Evolutionary conservation across 1,284 basidiomycete genomes (phyloP), one percentile per base, ranked within the genome.

Genomic region (Microbotryum violaceum): DNA sequence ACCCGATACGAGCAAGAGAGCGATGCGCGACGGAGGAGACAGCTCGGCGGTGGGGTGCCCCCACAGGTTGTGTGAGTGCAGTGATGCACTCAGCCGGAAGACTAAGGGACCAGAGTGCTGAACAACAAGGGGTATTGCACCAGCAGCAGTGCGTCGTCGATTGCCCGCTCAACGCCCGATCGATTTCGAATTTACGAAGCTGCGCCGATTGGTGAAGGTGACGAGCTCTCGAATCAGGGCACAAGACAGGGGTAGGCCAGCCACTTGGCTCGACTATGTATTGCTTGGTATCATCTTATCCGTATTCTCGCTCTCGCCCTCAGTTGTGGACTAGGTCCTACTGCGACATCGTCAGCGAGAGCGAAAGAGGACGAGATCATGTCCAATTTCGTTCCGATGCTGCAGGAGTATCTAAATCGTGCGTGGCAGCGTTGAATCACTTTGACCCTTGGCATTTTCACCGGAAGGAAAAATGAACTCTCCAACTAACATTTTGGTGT

Each of bases 331-430:
- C 37, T 18, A 16, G 14, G 37, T 42, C 37, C 12, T 14, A 42
- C 12, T 42, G 18, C 37, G 37, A 42, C 37, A 42, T 42, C 37
- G 37, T 42, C 37, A 14, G 16, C 37, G 37, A 42, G 18, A 2
- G 16, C 37, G 37, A 42, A 42, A 10, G 61, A 56, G 12, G 61
- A 58, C 45, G 67, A 65, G 14, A 55, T 66, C 55, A 71, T 70
- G 64, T 57, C 57, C 23, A 66, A 65, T 56, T 71, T 71, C 53
- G 69, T 68, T 6, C 64, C 68, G 3, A 68, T 71, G 69, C 63
- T 71, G 31, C 55, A 70, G 21, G 70, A 72, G 53, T 72, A 70
- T 50, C 58, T 72, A 10, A 67, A 64, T 1, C 56, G 70, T 72
- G 46, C 44, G 68, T 59, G 3, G 5, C 12, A 9, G n/a, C 18